Conservation (phyloP, 805 yeast genomes). For the Isabelozyma rhagii region DNA sequence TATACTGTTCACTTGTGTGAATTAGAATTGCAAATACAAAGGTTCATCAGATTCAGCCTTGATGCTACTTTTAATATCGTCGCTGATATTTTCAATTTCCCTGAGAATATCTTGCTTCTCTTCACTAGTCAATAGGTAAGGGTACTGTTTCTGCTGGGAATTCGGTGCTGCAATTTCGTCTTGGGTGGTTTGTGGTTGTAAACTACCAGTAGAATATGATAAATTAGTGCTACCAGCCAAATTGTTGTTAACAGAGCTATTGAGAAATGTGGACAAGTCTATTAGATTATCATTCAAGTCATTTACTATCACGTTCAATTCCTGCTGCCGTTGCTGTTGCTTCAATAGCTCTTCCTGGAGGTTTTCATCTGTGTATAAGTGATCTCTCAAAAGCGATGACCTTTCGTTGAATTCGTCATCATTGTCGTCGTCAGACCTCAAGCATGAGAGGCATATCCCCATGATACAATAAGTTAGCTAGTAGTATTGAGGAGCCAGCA, state of each 20-base stretch:
- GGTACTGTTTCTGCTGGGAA: constrained; percentile 7
- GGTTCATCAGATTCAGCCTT: constrained; percentile 13
- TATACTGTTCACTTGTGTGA: neutral
- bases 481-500: too few relatives aligned
- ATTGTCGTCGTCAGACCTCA: constrained; percentile 28
- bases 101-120: constrained; percentile 21
- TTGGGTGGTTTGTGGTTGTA: neutral
- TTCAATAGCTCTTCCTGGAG: constrained; percentile 35
- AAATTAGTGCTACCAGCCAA: constrained; percentile 2
- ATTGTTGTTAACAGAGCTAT: constrained; percentile 4
- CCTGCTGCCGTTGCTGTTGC: constrained; percentile 45
- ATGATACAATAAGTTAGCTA: constrained; percentile 14
- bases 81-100: constrained; percentile 14
- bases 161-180: constrained; percentile 8
- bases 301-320: constrained; percentile 44
- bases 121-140: constrained; percentile 17
- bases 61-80: constrained; percentile 12
- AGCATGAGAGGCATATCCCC: constrained; percentile 51
- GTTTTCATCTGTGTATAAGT: constrained; percentile 26
- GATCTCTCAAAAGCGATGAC: constrained; percentile 30
- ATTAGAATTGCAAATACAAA: constrained; percentile 21
- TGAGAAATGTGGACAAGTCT: constrained; percentile 33
- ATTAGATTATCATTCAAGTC: constrained; percentile 37
- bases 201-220: constrained; percentile 2
- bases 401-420: constrained; percentile 40